phyloP scores from a whole-genome alignment of 1,284 basidiomycete genomes.

The Wolfiporia cocos region DNA sequence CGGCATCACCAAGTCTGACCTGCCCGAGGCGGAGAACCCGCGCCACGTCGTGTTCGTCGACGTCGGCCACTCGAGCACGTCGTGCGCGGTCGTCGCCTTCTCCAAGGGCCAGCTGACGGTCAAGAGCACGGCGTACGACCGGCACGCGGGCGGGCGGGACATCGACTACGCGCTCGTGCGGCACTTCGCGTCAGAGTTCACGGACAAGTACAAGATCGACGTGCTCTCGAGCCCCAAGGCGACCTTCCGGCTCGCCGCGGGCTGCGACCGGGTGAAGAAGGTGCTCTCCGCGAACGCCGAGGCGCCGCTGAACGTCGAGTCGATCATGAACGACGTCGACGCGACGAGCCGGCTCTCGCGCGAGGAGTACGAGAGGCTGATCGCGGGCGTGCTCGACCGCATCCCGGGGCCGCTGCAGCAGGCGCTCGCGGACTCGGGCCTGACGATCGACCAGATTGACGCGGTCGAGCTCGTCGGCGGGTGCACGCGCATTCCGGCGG shows the following conservation, averaged over 20 bases:
- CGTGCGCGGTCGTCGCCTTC: slow-evolving; percentile 83
- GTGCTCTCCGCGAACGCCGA: slow-evolving; percentile 80
- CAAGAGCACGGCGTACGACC: slow-evolving; percentile 84
- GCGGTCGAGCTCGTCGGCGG: slow-evolving; percentile 68
- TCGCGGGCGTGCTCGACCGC: slow-evolving; percentile 46
- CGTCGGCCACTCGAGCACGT: slow-evolving; percentile 86
- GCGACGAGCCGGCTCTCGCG: slow-evolving; percentile 54
- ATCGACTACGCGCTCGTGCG: slow-evolving; percentile 85
- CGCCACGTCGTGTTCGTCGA: slow-evolving; percentile 89
- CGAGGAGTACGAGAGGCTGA: slow-evolving; percentile 56
- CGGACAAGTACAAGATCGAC: slow-evolving; percentile 92
- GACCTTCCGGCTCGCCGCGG: slow-evolving; percentile 79
- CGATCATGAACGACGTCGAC: slow-evolving; percentile 87
- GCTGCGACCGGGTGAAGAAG: slow-evolving; percentile 75
- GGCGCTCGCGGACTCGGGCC: slow-evolving; percentile 52
- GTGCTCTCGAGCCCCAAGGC: slow-evolving; percentile 88
- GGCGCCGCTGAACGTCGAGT: slow-evolving; percentile 86
- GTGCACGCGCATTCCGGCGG: slow-evolving; percentile 62
- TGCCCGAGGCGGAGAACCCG: slow-evolving; percentile 78
- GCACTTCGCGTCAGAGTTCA: slow-evolving; percentile 88
- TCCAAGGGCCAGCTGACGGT: slow-evolving; percentile 87
- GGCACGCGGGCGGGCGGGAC: slow-evolving; percentile 89
- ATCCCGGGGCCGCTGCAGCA: slow-evolving; percentile 48
- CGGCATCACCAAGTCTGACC: slow-evolving; percentile 94
- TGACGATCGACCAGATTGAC: slow-evolving; percentile 55